Conservation (phyloP, 1,284 basidiomycete species). For the Malassezia restricta region DNA sequence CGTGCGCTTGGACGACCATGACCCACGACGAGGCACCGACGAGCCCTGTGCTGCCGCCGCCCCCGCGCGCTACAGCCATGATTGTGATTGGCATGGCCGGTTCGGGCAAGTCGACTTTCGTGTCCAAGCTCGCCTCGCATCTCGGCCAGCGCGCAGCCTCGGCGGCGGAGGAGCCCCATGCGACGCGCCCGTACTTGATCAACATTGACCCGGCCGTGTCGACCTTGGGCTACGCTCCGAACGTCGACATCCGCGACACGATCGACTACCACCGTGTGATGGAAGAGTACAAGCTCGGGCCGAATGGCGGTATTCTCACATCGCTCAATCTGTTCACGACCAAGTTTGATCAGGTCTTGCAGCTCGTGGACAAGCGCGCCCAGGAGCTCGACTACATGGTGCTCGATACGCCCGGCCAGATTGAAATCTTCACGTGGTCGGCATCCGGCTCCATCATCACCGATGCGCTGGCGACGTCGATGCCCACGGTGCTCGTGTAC, state of each 20-base stretch:
- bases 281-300: conserved; percentile 99
- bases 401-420: conserved; percentile 94
- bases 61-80: conserved; percentile 38
- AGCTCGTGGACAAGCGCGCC: conserved; percentile 78
- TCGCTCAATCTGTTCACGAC: conserved; percentile 96
- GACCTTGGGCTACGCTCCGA: conserved; percentile 78
- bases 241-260: conserved; percentile 96
- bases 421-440: conserved; percentile 99
- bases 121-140: conserved; percentile 49
- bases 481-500: conserved; percentile 90
- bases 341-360: conserved; percentile 94
- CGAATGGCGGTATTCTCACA: conserved; percentile 94
- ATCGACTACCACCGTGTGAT: conserved; percentile 96
- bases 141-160: conserved; percentile 15
- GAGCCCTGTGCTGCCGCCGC: conserved; percentile 18
- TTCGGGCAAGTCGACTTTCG: conserved; percentile 91
- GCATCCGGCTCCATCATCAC: conserved; percentile 97
- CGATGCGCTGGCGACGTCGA: conserved; percentile 81
- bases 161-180: background rate
- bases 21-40: too few relatives aligned
- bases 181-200: conserved; percentile 67
- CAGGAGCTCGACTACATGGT: conserved; percentile 76
- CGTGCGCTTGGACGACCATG: too few relatives aligned
- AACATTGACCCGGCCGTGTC: conserved; percentile 95
- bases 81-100: conserved; percentile 67